Evolutionary conservation across 345 rosid genomes (phyloP).

Genomic region (rapeseed (Brassica napus)): Da-Ae NC_063451.1:41927001-41927500

Average conservation of each 20-base stretch:
- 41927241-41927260: background rate
- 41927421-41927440: too few species aligned
- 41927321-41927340: background rate
- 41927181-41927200: background rate
- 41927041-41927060: constrained; percentile 24
- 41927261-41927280: background rate
- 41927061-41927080: constrained; percentile 24
- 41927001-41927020: constrained; percentile 3
- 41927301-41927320: background rate
- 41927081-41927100: constrained; percentile 13
- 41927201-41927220: background rate
- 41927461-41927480: too few species aligned
- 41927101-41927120: background rate
- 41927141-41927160: background rate
- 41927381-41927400: too few species aligned
- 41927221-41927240: background rate
- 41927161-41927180: background rate
- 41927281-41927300: background rate
- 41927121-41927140: constrained; percentile 1
- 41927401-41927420: too few species aligned
- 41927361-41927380: too few species aligned
- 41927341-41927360: background rate
- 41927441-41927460: too few species aligned
- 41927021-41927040: constrained; percentile 9
- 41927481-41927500: too few species aligned